A percentile compares a stretch with the other conserved stretches of the same genome.
Evolutionary conservation across 371 early-diverging fungal genomes (phyloP).

Genomic region (Syncephalastrum racemosum): DNA sequence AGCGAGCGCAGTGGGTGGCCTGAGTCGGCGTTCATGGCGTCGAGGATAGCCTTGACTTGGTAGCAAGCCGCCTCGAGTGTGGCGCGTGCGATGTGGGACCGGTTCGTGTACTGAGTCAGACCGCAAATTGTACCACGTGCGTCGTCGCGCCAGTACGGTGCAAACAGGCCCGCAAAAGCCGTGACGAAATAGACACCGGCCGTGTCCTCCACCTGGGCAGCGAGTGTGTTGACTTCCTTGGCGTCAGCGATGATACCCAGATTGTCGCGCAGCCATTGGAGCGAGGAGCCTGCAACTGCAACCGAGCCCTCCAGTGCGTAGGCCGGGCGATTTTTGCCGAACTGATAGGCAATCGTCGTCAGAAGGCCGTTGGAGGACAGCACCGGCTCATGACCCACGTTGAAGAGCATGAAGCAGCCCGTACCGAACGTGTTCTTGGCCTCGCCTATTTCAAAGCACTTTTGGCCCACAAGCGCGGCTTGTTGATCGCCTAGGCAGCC

Average conservation of each 20-base stretch:
- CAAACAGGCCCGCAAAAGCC: constrained; percentile 92
- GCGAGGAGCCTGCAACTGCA: constrained; percentile 90
- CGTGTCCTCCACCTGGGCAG: constrained; percentile 64
- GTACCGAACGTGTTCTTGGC: constrained; percentile 97
- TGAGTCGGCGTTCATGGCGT: constrained; percentile 81
- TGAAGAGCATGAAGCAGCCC: constrained; percentile 95
- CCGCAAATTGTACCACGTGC: constrained; percentile 91
- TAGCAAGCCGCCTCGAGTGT: constrained; percentile 91
- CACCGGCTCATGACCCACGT: constrained; percentile 81
- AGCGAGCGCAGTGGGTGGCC: constrained; percentile 63
- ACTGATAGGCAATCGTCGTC: constrained; percentile 91
- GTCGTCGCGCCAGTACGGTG: constrained; percentile 94
- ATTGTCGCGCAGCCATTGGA: constrained; percentile 92
- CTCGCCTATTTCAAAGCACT: constrained; percentile 68
- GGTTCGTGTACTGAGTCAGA: constrained; percentile 84
- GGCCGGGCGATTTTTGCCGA: constrained; percentile 68
- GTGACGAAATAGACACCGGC: constrained; percentile 97
- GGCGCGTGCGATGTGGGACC: constrained; percentile 86
- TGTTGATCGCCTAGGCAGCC: constrained; percentile 97
- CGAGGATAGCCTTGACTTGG: constrained; percentile 87
- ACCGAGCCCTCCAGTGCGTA: constrained; percentile 97
- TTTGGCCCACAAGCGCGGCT: constrained; percentile 94
- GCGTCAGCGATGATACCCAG: constrained; percentile 74
- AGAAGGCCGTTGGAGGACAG: constrained; percentile 83
- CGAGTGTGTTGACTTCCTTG: constrained; percentile 64